Evolutionary conservation across 2,329 filamentous ascomycete genomes (phyloP), one percentile per base, ranked within the genome.

Genomic region (Apiospora saccharicola): DNA sequence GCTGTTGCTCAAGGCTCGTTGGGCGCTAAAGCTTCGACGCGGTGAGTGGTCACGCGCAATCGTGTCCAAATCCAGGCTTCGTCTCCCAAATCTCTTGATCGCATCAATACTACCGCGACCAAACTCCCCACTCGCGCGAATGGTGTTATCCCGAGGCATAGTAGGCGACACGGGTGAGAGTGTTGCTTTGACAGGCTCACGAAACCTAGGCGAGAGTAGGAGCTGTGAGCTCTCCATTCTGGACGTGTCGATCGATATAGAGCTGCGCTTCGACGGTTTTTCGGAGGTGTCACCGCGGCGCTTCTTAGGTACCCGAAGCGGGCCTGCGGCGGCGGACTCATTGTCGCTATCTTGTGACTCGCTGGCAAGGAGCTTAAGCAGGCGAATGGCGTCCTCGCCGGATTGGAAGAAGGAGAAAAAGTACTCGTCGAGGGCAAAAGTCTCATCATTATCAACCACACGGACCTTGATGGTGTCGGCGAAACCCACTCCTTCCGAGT

Each of bases 391-490:
- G 77, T 98, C 94, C 77, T 93, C 91, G 8, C 95, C 95, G 74
- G 92, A 92, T 76, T 90, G 93, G 81, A 98, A 98, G 83, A 98
- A 98, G 0, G 95, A 96, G 81, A 99, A 98, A 81, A 97, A 98
- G 81, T 98, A 98, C 91, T 99, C 96, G 78, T 99, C 96, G 75
- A 98, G 94, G 3, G 95, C 95, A 82, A 93, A 98, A 0, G 94
- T 97, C 82, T 98, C 96, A 75, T 96, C 94, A 75, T 95, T 97
- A 79, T 98, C 95, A 72, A 98, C 91, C 61, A 98, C 94, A 49
- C 94, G 90, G 74, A 99, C 91, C 82, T 97, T 98, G 84, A 97
- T 93, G 0, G 96, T 98, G 74, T 98, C 94, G 30, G 95, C 94
- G 81, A 97, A 95, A 75, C 97, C 94, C 71, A 97, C 89, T 84